Conservation (phyloP, 495 filamentous ascomycete species). For the Aspergillus sparsus region DNA sequence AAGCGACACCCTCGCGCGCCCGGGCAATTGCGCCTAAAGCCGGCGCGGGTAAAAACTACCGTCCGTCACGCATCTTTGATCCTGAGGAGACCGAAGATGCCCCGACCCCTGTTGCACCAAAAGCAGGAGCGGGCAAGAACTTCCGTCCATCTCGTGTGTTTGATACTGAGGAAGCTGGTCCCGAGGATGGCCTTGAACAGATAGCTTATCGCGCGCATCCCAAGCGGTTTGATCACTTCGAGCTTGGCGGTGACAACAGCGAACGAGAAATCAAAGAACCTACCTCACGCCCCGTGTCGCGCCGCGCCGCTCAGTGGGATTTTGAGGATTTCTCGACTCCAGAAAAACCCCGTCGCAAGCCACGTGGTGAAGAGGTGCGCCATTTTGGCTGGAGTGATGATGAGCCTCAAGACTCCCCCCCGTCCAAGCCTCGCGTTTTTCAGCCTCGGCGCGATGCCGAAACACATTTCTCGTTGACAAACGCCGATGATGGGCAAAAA, state of each 20-base stretch:
- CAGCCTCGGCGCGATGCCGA: slow-evolving; percentile 78
- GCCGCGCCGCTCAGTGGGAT: slow-evolving; percentile 72
- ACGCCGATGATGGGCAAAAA: slow-evolving; percentile 40
- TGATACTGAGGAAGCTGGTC: slow-evolving; percentile 9
- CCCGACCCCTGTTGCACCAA: slow-evolving; percentile 57
- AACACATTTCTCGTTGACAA: slow-evolving; percentile 73
- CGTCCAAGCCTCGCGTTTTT: slow-evolving; percentile 51
- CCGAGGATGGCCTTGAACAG: slow-evolving; percentile 41
- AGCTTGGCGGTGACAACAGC: slow-evolving; percentile 66
- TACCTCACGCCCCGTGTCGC: slow-evolving; percentile 51
- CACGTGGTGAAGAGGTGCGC: slow-evolving; percentile 55
- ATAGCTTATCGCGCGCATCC: slow-evolving; percentile 62
- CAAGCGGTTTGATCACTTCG: slow-evolving; percentile 83
- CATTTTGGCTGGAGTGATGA: slow-evolving; percentile 75
- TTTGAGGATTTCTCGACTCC: slow-evolving; percentile 87
- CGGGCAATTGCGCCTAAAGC: slow-evolving; percentile 60
- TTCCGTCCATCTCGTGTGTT: slow-evolving; percentile 68
- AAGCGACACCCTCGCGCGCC: slow-evolving; percentile 52
- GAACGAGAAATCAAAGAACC: slow-evolving; percentile 39
- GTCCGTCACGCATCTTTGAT: slow-evolving; percentile 61
- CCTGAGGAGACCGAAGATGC: slow-evolving; percentile 36
- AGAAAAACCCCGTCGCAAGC: slow-evolving; percentile 61
- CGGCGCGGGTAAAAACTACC: slow-evolving; percentile 70
- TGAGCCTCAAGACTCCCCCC: slow-evolving; percentile 60
- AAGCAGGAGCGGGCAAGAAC: slow-evolving; percentile 69